Percentiles rank a stretch among this genome's conserved stretches.
These are phyloP conservation scores for Notholithocarpus densiflorus DNA, from an alignment of 306 rosid species.

Conservation along the genomic window DNA sequence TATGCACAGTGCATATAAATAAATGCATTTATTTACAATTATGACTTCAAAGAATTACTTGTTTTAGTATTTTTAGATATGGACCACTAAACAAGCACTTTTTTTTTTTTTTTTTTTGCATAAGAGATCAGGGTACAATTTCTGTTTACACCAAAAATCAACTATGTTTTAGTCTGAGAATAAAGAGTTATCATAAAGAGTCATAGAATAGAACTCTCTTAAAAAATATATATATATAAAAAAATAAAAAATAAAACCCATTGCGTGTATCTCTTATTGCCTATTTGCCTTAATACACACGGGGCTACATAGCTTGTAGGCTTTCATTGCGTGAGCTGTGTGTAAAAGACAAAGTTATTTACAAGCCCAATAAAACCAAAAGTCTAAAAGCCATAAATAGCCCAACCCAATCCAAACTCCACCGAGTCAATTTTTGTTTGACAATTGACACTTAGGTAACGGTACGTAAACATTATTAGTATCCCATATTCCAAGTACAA, in stretches of 20 bases:
- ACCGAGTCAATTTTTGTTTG: neutral
- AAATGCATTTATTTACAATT: no score
- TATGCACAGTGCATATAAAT: no score
- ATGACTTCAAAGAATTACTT: no score
- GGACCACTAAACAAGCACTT: no score
- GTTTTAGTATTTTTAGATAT: no score
- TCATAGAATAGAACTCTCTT: accelerated
- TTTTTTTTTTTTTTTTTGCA: no score
- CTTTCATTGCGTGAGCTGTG: neutral
- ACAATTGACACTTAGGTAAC: neutral
- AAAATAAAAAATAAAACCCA: neutral
- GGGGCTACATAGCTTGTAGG: neutral
- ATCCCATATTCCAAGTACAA: neutral
- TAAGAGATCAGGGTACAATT: no score
- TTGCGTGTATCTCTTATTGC: neutral
- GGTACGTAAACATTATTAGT: neutral
- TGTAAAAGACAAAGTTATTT: neutral
- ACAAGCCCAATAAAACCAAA: neutral
- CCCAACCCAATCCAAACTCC: neutral
- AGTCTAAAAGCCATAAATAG: neutral
- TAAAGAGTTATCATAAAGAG: accelerated
- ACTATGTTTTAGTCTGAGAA: accelerated
- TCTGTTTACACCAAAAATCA: accelerated
- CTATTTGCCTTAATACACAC: neutral
- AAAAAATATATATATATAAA: no score